phyloP scores from a whole-genome alignment of 352 stramenopile species.

The Peronosclerospora sorghi region DNA sequence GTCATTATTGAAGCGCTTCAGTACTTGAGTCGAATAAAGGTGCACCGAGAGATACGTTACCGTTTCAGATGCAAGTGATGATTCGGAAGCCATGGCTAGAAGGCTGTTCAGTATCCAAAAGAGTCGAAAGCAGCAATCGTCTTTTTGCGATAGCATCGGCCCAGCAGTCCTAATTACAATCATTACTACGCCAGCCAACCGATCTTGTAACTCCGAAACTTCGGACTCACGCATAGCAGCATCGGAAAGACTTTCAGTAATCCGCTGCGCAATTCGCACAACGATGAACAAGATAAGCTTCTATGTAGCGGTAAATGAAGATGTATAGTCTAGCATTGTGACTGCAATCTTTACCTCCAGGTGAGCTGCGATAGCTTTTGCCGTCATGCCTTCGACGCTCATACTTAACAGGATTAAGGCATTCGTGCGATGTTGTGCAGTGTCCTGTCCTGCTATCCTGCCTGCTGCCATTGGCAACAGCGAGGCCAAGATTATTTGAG shows the following conservation, averaged over 20 bases:
- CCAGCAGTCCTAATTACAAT: slow-evolving; percentile 52
- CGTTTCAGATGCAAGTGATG: slow-evolving; percentile 40
- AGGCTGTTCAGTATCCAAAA: slow-evolving; percentile 79
- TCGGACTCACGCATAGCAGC: slow-evolving; percentile 60
- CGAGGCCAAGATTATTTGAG: slow-evolving; percentile 60
- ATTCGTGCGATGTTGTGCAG: slow-evolving; percentile 66
- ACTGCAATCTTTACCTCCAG: slow-evolving; percentile 32
- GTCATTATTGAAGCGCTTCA: not conserved
- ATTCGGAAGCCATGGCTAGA: slow-evolving; percentile 39
- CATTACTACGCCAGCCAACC: slow-evolving; percentile 44
- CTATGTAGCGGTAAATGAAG: not conserved
- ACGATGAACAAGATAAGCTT: not conserved
- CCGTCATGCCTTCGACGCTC: slow-evolving; percentile 72
- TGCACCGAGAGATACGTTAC: slow-evolving; percentile 15
- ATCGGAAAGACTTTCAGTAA: slow-evolving; percentile 66
- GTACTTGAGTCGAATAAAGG: too few relatives aligned
- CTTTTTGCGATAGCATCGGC: slow-evolving; percentile 25
- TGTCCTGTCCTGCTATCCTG: slow-evolving; percentile 58
- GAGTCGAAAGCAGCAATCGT: slow-evolving; percentile 51
- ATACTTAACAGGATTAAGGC: slow-evolving; percentile 67
- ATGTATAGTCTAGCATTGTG: not conserved
- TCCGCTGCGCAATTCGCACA: slow-evolving; percentile 23
- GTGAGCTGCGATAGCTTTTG: slow-evolving; percentile 42
- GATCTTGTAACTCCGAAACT: slow-evolving; percentile 52
- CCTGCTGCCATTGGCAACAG: slow-evolving; percentile 64